These are phyloP conservation scores for Notholithocarpus densiflorus DNA, from an alignment of 306 rosid species.

Conservation along the genomic window DNA sequence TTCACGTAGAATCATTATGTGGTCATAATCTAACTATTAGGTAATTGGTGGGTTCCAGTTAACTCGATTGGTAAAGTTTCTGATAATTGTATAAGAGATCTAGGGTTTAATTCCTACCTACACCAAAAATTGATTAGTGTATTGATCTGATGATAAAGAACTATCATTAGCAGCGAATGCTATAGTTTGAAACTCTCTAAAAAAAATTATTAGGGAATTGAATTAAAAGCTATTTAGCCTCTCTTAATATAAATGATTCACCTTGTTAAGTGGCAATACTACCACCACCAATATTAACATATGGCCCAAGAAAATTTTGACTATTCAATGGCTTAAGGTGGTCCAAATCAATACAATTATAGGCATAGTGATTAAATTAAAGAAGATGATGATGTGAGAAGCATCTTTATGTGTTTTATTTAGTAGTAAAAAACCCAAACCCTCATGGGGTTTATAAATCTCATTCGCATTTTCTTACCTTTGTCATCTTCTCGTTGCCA, in stretches of 20 bases:
- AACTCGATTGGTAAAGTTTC: rapidly evolving
- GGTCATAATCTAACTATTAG: not conserved
- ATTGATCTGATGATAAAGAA: rapidly evolving
- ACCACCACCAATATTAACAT: no score
- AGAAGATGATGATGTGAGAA: conserved; percentile 6
- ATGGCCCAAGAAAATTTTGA: not conserved
- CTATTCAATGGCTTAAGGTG: not conserved
- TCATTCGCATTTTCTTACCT: not conserved
- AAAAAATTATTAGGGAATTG: not conserved
- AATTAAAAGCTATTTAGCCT: not conserved
- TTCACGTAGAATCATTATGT: conserved; percentile 10
- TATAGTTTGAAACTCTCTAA: no score
- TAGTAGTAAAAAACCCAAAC: not conserved
- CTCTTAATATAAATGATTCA: not conserved
- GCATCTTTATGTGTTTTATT: not conserved
- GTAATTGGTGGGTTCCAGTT: rapidly evolving
- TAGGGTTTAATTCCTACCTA: rapidly evolving
- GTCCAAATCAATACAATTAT: not conserved
- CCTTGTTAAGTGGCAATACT: not conserved
- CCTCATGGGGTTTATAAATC: conserved; percentile 3
- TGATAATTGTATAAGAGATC: no score
- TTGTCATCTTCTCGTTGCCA: conserved; percentile 38
- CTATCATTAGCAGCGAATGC: rapidly evolving
- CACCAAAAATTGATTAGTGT: no score
- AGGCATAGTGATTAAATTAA: conserved; percentile 2